A percentile compares a stretch with the other conserved stretches of the same genome.
phyloP scores from a whole-genome alignment of 2,329 filamentous ascomycete species.

The Fusarium scirpi region DNA sequence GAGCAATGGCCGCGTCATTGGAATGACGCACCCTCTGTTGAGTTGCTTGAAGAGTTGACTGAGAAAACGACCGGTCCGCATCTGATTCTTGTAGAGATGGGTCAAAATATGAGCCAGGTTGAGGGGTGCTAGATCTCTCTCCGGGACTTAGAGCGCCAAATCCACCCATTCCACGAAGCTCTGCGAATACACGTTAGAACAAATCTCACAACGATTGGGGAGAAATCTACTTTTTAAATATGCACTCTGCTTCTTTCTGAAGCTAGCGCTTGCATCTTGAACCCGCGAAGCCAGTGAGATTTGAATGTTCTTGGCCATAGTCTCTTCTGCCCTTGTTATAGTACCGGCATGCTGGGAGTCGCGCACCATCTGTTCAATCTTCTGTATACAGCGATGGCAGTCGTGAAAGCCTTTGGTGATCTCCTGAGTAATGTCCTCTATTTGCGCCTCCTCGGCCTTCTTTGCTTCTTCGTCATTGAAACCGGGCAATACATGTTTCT shows the following conservation, averaged over 20 bases:
- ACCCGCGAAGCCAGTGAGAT: slow-evolving; percentile 89
- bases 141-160: slow-evolving; percentile 61
- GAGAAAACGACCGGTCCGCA: slow-evolving; percentile 90
- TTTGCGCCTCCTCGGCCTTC: slow-evolving; percentile 86
- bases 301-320: slow-evolving; percentile 96
- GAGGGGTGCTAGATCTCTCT: slow-evolving; percentile 67
- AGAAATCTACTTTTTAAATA: slow-evolving; percentile 84
- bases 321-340: slow-evolving; percentile 86
- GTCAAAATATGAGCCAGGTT: slow-evolving; percentile 73
- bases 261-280: slow-evolving; percentile 90
- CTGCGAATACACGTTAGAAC: slow-evolving; percentile 56
- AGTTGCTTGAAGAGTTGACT: slow-evolving; percentile 86
- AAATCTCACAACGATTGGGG: neutral
- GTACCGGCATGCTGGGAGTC: slow-evolving; percentile 80
- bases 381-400: slow-evolving; percentile 89
- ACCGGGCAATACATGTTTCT: slow-evolving; percentile 95
- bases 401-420: slow-evolving; percentile 91
- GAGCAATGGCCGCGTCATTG: slow-evolving; percentile 86
- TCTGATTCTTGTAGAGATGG: slow-evolving; percentile 94
- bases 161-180: slow-evolving; percentile 79
- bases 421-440: slow-evolving; percentile 88
- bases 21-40: slow-evolving; percentile 74
- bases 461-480: slow-evolving; percentile 97
- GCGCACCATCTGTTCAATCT: slow-evolving; percentile 86
- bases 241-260: slow-evolving; percentile 96